A percentile compares a stretch with the other conserved stretches of the same genome.
These are phyloP conservation scores for Plasmodium berghei DNA, from an alignment of 169 alveolate species.

Conservation along the genomic window DNA sequence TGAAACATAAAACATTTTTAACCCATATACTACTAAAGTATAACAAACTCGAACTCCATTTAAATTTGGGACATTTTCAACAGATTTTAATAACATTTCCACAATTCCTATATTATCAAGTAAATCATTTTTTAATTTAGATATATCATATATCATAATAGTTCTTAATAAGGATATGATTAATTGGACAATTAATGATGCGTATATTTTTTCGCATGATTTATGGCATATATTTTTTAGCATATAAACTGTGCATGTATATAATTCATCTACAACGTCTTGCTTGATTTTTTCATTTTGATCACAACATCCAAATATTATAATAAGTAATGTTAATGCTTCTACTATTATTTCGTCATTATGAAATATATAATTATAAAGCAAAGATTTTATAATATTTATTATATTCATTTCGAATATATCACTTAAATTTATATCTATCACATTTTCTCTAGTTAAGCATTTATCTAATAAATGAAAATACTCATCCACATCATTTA, in stretches of 20 bases:
- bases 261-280: conserved; percentile 73
- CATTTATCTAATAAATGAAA: conserved; percentile 72
- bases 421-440: conserved; percentile 72
- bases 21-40: conserved; percentile 71
- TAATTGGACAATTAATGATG: conserved; percentile 63
- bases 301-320: conserved; percentile 72
- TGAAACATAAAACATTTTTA: conserved; percentile 75
- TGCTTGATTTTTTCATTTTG: conserved; percentile 70
- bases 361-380: conserved; percentile 68
- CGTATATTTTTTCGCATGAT: conserved; percentile 44
- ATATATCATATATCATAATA: conserved; percentile 58
- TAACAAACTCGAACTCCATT: conserved; percentile 77
- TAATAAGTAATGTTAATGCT: conserved; percentile 64
- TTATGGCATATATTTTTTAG: conserved; percentile 68
- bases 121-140: conserved; percentile 71
- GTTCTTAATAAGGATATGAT: conserved; percentile 53
- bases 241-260: conserved; percentile 69
- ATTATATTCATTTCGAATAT: conserved; percentile 74
- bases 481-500: conserved; percentile 74
- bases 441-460: conserved; percentile 58
- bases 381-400: conserved; percentile 32
- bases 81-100: conserved; percentile 52
- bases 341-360: conserved; percentile 76
- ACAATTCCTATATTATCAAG: conserved; percentile 69
- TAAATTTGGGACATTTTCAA: conserved; percentile 70